These are phyloP conservation scores for Conticribra guillardii DNA, from an alignment of 108 stramenopile species.

Conservation along the genomic window DNA sequence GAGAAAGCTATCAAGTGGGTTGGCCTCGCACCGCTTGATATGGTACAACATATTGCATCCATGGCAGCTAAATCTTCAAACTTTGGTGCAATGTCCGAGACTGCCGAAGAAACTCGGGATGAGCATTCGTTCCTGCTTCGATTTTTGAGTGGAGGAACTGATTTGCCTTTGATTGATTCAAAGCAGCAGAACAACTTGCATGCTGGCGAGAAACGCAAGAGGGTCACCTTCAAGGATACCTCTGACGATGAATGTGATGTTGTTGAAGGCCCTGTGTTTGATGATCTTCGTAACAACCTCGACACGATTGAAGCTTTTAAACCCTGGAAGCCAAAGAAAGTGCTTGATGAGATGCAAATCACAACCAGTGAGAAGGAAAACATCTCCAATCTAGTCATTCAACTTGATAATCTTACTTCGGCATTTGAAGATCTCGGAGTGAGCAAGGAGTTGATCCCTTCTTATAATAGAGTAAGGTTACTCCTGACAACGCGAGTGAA, in stretches of 20 bases:
- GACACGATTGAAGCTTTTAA: not conserved
- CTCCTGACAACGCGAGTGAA: not conserved
- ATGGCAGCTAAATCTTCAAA: conserved; percentile 5
- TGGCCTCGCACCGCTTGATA: conserved; percentile 18
- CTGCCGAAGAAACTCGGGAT: not conserved
- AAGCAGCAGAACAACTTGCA: not conserved
- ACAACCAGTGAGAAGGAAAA: not conserved
- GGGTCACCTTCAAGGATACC: conserved; percentile 2
- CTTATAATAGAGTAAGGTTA: conserved; percentile 18
- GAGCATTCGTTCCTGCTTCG: conserved; percentile 3
- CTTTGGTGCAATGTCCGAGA: not conserved
- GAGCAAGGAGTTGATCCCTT: conserved; percentile 14
- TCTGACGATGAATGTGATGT: conserved; percentile 2
- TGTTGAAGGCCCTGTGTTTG: not conserved
- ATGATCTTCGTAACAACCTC: not conserved
- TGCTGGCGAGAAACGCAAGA: conserved; percentile 23
- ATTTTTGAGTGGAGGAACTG: not conserved
- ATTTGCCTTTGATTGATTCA: not conserved
- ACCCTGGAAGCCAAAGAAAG: not conserved
- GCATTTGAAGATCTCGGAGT: conserved; percentile 13
- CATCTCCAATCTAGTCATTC: not conserved
- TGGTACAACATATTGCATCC: conserved; percentile 5
- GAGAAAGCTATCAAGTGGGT: conserved; percentile 7
- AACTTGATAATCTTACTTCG: conserved; percentile 6
- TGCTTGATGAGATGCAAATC: not conserved